Conservation (phyloP, 1,284 basidiomycete species). For the Rhodofomes roseus region DNA sequence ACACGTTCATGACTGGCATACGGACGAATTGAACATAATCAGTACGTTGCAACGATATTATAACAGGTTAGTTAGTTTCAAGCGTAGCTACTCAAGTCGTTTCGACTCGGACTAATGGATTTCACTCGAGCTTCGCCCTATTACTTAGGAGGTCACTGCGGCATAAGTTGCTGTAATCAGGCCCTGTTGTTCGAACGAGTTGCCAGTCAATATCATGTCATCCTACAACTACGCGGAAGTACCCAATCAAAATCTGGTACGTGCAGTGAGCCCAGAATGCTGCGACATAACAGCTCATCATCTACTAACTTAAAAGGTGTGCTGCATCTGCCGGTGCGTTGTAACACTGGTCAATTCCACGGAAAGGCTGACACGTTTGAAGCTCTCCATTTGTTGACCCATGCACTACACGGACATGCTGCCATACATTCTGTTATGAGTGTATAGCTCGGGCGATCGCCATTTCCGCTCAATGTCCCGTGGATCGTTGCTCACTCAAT, state of each 20-base stretch:
- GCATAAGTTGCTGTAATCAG: too few relatives aligned
- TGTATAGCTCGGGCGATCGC: slow-evolving; percentile 69
- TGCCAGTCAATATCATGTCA: slow-evolving; percentile 6
- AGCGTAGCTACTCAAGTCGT: too few relatives aligned
- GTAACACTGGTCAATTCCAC: background rate
- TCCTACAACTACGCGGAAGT: slow-evolving; percentile 46
- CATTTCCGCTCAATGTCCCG: slow-evolving; percentile 71
- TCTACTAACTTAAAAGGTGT: slow-evolving; percentile 47
- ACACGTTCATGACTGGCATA: background rate
- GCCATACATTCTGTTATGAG: slow-evolving; percentile 80
- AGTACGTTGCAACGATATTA: too few relatives aligned
- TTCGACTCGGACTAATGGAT: too few relatives aligned
- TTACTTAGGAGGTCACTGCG: too few relatives aligned
- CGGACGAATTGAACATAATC: too few relatives aligned
- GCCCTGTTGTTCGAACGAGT: background rate
- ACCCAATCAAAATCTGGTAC: slow-evolving; percentile 57
- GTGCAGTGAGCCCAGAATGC: slow-evolving; percentile 14
- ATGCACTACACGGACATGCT: slow-evolving; percentile 66
- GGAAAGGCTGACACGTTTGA: background rate
- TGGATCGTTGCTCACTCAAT: slow-evolving; percentile 68
- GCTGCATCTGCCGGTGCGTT: slow-evolving; percentile 75
- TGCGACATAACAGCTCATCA: background rate
- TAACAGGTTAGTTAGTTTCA: too few relatives aligned
- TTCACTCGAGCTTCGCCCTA: too few relatives aligned
- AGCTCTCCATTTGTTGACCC: slow-evolving; percentile 76